A percentile compares a stretch with the other conserved stretches of the same genome.
Conservation (phyloP, 148 eudicot genomes). For the Pharnaceum exiguum region DNA sequence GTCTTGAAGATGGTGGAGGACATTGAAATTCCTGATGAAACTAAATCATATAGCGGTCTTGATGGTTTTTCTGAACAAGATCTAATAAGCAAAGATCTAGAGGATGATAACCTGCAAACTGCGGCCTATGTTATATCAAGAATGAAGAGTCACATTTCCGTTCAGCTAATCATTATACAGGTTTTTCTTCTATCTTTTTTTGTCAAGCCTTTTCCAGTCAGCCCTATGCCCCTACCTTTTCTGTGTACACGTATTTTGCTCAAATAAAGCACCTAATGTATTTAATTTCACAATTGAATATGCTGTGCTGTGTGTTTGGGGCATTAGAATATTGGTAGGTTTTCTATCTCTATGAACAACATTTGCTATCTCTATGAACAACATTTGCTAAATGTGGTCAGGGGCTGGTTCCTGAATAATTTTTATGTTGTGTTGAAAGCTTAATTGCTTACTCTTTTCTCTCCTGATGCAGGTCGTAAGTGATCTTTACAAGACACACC, state of each 20-base stretch:
- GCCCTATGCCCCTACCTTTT: background rate
- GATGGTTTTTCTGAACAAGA: conserved; percentile 48
- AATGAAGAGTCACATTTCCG: conserved; percentile 73
- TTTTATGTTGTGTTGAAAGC: background rate
- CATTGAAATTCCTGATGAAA: conserved; percentile 50
- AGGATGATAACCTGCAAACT: conserved; percentile 72
- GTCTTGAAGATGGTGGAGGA: conserved; percentile 63
- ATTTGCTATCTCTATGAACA: no score
- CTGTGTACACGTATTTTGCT: no score
- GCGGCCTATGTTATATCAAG: conserved; percentile 77
- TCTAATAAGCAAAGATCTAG: conserved; percentile 39
- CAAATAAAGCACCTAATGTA: no score
- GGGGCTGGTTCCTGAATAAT: no score
- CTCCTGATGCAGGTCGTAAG: conserved; percentile 50
- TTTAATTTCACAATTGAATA: no score
- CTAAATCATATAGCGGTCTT: conserved; percentile 35
- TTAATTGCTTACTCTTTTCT: conserved; percentile 5
- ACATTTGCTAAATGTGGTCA: no score
- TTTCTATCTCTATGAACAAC: no score
- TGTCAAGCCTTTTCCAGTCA: background rate
- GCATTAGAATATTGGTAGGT: no score
- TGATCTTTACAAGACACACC: conserved; percentile 71
- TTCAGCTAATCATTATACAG: conserved; percentile 85
- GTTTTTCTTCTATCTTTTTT: conserved; percentile 31
- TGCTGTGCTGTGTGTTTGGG: no score